Conservation (phyloP, 2,329 filamentous ascomycete genomes). For the Sarocladium oryzae region DNA sequence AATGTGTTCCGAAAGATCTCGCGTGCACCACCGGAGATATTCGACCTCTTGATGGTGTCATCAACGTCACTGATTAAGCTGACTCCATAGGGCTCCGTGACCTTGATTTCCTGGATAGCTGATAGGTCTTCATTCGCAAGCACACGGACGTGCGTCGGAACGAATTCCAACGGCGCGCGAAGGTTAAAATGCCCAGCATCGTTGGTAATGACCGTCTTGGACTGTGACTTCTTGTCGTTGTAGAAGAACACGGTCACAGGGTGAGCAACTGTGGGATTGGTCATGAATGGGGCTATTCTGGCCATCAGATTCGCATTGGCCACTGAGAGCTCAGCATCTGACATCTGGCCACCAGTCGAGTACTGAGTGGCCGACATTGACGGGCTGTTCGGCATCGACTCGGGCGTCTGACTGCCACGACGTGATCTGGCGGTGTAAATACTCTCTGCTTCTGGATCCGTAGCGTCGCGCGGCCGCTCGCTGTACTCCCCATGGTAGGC, state of each 20-base stretch:
- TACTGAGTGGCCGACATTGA: conserved; percentile 29
- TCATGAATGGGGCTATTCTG: conserved; percentile 82
- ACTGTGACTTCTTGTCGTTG: conserved; percentile 75
- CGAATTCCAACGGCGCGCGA: conserved; percentile 75
- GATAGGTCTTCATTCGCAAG: conserved; percentile 82
- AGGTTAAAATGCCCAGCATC: conserved; percentile 83
- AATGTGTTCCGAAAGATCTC: conserved; percentile 98
- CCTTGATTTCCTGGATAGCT: conserved; percentile 66
- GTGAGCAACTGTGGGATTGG: conserved; percentile 67
- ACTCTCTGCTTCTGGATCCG: conserved; percentile 25
- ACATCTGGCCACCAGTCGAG: conserved; percentile 50
- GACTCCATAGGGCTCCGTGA: conserved; percentile 73
- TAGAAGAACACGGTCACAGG: conserved; percentile 95
- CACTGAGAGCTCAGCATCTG: conserved; percentile 64
- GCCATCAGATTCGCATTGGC: conserved; percentile 88
- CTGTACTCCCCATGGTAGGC: conserved; percentile 70
- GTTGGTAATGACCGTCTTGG: conserved; percentile 77
- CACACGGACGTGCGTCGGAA: conserved; percentile 84
- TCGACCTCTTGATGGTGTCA: conserved; percentile 94
- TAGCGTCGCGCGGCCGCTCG: conserved; percentile 50
- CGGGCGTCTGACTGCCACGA: conserved; percentile 28
- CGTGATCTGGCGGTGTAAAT: conserved; percentile 22
- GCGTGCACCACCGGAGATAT: conserved; percentile 76
- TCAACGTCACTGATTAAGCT: conserved; percentile 97
- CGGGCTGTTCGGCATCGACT: conserved; percentile 38